These are phyloP conservation scores for Termitomyces sp. DNA, from an alignment of 768 basidiomycete genomes.

Conservation along the genomic window DNA sequence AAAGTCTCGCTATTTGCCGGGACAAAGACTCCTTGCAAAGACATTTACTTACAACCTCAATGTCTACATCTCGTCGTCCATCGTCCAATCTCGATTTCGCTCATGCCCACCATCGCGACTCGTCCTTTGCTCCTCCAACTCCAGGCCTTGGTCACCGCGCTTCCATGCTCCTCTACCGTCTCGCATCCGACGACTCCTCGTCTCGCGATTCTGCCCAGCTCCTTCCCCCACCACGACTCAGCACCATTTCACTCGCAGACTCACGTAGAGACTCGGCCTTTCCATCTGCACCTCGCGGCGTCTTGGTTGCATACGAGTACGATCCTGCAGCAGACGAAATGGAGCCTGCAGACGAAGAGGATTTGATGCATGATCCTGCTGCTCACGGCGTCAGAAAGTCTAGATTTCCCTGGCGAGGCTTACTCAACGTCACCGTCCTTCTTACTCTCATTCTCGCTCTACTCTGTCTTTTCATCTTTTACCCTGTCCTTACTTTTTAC, in stretches of 20 bases:
- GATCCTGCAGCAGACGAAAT: constrained; percentile 56
- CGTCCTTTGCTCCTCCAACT: too few species aligned
- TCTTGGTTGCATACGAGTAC: constrained; percentile 62
- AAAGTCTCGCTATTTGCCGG: too few species aligned
- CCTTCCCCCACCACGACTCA: constrained; percentile 8
- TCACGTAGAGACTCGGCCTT: constrained; percentile 15
- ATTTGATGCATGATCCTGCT: constrained; percentile 63
- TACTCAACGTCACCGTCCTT: constrained; percentile 69
- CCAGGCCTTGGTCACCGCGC: too few species aligned
- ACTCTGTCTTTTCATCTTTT: constrained; percentile 73
- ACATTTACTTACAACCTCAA: too few species aligned
- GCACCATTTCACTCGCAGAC: neutral
- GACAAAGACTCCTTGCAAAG: too few species aligned
- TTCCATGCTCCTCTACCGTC: too few species aligned
- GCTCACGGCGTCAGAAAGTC: constrained; percentile 22
- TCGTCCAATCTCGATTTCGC: too few species aligned
- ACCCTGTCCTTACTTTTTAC: constrained; percentile 62
- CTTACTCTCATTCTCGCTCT: constrained; percentile 54
- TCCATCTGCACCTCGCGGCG: constrained; percentile 22
- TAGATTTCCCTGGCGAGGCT: constrained; percentile 36
- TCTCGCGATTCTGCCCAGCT: constrained; percentile 1
- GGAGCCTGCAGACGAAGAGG: constrained; percentile 66
- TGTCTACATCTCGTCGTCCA: too few species aligned
- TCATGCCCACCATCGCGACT: too few species aligned
- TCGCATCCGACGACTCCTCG: neutral